phyloP scores from a whole-genome alignment of 2,329 filamentous ascomycete species.

The Paracamarosporium sp. region DNA sequence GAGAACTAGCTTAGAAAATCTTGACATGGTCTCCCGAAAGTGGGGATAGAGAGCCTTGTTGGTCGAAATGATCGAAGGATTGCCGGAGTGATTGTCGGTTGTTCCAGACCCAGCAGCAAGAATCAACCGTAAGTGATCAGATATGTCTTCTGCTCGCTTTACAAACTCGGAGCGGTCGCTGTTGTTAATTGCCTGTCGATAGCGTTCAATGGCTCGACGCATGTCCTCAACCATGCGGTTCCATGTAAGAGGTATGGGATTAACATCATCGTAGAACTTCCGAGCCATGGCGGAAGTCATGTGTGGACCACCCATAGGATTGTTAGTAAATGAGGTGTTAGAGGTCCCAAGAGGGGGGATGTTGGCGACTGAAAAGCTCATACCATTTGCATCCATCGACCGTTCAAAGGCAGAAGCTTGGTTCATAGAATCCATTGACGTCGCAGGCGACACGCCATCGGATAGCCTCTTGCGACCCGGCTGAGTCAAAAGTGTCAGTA shows the following conservation, averaged over 20 bases:
- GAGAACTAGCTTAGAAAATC: constrained; percentile 98
- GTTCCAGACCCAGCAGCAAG: constrained; percentile 96
- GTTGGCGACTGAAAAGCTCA: constrained; percentile 55
- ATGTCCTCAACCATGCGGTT: constrained; percentile 89
- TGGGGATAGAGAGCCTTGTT: constrained; percentile 98
- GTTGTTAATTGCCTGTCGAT: constrained; percentile 85
- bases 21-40: constrained; percentile 99
- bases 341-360: constrained; percentile 59
- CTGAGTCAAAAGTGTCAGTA: constrained; percentile 28
- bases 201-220: constrained; percentile 86
- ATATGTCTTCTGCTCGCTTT: constrained; percentile 94
- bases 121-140: constrained; percentile 89
- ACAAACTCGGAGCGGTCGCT: constrained; percentile 90
- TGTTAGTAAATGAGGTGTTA: constrained; percentile 62
- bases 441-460: constrained; percentile 81
- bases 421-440: constrained; percentile 90
- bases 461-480: constrained; percentile 62
- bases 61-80: constrained; percentile 98
- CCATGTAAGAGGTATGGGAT: constrained; percentile 83
- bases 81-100: constrained; percentile 97
- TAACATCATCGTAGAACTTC: constrained; percentile 91
- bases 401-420: constrained; percentile 67
- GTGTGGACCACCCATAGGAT: constrained; percentile 51
- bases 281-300: constrained; percentile 67
- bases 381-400: constrained; percentile 50